Conservation (phyloP, 1,139 yeast species). For the Lodderomyces parapsilosis region DNA sequence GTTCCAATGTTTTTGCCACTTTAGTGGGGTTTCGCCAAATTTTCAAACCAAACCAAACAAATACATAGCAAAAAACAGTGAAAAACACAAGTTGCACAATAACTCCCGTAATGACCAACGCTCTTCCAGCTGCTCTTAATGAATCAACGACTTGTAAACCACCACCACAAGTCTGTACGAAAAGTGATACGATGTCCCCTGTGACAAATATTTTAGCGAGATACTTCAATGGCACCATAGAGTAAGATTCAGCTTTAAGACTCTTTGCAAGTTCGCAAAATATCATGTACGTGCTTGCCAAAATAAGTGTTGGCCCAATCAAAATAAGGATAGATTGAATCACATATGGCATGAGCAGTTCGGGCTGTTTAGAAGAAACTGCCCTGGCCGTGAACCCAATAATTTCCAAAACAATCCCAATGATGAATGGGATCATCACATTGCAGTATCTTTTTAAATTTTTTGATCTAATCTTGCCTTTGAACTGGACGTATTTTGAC, state of each 20-base stretch:
- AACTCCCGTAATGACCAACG: not conserved
- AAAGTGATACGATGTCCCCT: not conserved
- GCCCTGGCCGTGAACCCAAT: not conserved
- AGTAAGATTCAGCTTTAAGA: not conserved
- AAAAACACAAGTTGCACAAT: not conserved
- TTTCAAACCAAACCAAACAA: not conserved
- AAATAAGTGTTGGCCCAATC: conserved; percentile 1
- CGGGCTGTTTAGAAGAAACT: not conserved
- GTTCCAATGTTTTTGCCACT: not conserved
- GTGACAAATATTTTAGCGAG: conserved; percentile 1
- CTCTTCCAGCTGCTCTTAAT: not conserved
- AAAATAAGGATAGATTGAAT: not conserved
- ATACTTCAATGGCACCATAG: not conserved
- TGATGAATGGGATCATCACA: not conserved
- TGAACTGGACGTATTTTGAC: not conserved
- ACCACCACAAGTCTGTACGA: not conserved
- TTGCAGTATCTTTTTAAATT: not conserved
- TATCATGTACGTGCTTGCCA: conserved; percentile 1
- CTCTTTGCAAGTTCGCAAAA: not conserved
- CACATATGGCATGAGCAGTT: not conserved
- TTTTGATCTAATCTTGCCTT: not conserved
- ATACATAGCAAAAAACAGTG: not conserved
- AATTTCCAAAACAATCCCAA: not conserved
- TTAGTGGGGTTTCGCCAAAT: not conserved
- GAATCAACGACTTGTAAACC: not conserved